A percentile compares a stretch with the other conserved stretches of the same genome.
Evolutionary conservation across 176 grass and related monocot genomes (phyloP).

Genomic region (Bolboschoenus planiculmis): DNA sequence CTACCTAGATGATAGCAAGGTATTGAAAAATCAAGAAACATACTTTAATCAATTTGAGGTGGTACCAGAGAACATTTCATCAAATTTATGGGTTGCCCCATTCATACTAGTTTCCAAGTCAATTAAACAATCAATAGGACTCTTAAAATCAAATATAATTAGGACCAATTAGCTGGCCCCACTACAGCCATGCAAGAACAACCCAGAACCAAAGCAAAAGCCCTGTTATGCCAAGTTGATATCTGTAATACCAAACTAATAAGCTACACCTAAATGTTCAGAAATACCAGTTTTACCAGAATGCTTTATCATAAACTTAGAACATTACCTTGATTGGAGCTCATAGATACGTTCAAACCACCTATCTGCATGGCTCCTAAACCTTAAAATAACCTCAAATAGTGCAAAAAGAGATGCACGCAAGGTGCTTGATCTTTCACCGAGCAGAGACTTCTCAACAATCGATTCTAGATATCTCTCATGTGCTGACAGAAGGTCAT

Average conservation of each 20-base stretch:
- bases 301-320: not conserved
- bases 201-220: not conserved
- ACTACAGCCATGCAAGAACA: not conserved
- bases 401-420: constrained; percentile 60
- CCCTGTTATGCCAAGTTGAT: not conserved
- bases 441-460: constrained; percentile 82
- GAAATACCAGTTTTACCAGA: not conserved
- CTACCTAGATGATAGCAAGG: not conserved
- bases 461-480: constrained; percentile 82
- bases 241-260: not conserved
- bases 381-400: constrained; percentile 85
- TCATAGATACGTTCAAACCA: constrained; percentile 94
- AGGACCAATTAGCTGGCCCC: not conserved
- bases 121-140: not conserved
- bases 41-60: constrained; percentile 4
- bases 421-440: constrained; percentile 61
- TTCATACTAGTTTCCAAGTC: not conserved
- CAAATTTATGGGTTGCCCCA: too few species aligned
- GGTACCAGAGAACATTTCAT: not conserved
- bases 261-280: not conserved
- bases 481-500: constrained; percentile 76
- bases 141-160: not conserved
- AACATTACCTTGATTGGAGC: constrained; percentile 67
- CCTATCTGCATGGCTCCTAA: constrained; percentile 68
- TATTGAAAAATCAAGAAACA: not conserved